A percentile compares a stretch with the other conserved stretches of the same genome.
Evolutionary conservation across 2,329 filamentous ascomycete genomes (phyloP).

Genomic region (Fusarium lateritium): DNA sequence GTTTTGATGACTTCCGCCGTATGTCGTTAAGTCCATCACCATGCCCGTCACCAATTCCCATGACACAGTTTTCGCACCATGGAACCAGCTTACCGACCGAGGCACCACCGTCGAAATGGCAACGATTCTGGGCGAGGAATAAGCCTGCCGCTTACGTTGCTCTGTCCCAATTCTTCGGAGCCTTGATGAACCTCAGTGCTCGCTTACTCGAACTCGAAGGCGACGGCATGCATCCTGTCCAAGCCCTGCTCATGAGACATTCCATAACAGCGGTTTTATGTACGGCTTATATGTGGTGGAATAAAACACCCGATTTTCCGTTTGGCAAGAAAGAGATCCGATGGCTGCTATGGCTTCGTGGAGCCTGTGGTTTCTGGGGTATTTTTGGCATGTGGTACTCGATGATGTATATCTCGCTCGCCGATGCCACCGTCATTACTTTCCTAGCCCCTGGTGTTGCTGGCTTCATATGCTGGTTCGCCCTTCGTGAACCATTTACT

Average conservation of each 20-base stretch:
- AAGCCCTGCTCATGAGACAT: conserved; percentile 88
- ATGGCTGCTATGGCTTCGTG: conserved; percentile 76
- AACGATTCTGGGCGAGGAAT: conserved; percentile 72
- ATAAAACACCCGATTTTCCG: conserved; percentile 76
- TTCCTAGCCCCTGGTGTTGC: conserved; percentile 86
- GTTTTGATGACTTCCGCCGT: conserved; percentile 42
- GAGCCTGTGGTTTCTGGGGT: conserved; percentile 80
- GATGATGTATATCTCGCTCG: conserved; percentile 83
- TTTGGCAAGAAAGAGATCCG: conserved; percentile 78
- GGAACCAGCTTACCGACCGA: conserved; percentile 16
- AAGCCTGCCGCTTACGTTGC: conserved; percentile 82
- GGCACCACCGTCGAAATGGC: conserved; percentile 44
- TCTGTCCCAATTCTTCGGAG: conserved; percentile 83
- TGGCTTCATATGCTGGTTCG: conserved; percentile 83
- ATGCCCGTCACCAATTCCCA: conserved; percentile 44
- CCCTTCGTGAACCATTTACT: conserved; percentile 83
- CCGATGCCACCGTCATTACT: conserved; percentile 90
- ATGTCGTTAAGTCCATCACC: conserved; percentile 46
- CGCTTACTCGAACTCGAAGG: conserved; percentile 81
- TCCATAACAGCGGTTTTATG: conserved; percentile 78
- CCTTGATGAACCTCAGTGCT: conserved; percentile 87
- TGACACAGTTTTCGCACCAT: conserved; percentile 26
- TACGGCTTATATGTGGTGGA: conserved; percentile 81
- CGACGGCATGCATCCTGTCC: conserved; percentile 83
- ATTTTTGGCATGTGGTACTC: conserved; percentile 81